Evolutionary conservation across 1,284 basidiomycete genomes (phyloP).

Genomic region (Lentinula novae-zelandiae): DNA sequence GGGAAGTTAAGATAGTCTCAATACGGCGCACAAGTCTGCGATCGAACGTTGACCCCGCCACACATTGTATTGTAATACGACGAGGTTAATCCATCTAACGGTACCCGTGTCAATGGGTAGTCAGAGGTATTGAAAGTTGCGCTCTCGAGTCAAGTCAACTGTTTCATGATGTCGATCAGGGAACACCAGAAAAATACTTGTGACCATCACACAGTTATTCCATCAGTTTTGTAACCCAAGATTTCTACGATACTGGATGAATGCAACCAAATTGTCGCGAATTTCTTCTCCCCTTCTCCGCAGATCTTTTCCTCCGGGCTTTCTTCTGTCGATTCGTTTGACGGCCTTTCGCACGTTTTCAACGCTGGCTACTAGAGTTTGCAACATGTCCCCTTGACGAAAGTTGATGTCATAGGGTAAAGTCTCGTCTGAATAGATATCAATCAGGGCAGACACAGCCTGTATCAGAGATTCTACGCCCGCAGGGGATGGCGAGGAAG

Average conservation of each 20-base stretch:
- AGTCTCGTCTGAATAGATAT: constrained; percentile 92
- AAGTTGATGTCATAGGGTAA: constrained; percentile 83
- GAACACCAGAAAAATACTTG: background rate
- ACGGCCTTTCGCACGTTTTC: constrained; percentile 60
- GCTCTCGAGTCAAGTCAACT: too few species aligned
- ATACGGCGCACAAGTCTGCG: too few species aligned
- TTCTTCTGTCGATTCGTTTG: constrained; percentile 52
- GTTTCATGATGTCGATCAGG: background rate
- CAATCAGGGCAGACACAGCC: constrained; percentile 83
- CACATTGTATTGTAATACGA: too few species aligned
- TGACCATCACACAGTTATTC: too few species aligned
- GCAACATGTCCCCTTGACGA: constrained; percentile 52
- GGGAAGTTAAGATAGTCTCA: too few species aligned
- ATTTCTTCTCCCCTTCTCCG: constrained; percentile 67
- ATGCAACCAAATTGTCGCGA: constrained; percentile 84
- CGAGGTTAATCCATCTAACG: too few species aligned
- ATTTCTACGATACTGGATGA: constrained; percentile 78
- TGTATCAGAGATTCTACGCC: constrained; percentile 78
- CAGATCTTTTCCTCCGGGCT: constrained; percentile 52
- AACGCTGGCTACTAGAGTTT: constrained; percentile 47
- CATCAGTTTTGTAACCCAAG: constrained; percentile 29
- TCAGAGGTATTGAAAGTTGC: too few species aligned
- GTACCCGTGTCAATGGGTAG: too few species aligned
- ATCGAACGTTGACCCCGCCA: too few species aligned
- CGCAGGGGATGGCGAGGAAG: constrained; percentile 33